Evolutionary conservation across 768 basidiomycete genomes (phyloP).

Genomic region (Candolleomyces efflorescens): DNA sequence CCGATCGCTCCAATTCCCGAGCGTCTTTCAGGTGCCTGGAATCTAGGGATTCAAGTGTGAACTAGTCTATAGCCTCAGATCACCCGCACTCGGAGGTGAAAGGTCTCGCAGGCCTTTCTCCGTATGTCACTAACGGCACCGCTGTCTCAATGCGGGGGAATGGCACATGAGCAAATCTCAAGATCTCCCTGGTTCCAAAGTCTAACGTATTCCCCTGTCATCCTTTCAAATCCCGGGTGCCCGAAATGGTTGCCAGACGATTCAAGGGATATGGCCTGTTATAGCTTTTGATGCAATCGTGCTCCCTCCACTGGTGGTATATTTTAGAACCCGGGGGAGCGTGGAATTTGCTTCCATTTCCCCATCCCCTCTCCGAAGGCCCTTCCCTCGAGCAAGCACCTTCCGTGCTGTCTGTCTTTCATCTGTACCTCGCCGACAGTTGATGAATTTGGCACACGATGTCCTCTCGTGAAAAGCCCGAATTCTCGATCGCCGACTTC

Average conservation of each 20-base stretch:
- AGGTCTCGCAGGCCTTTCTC: conserved; percentile 3
- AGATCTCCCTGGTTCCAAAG: neutral
- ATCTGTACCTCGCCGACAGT: neutral
- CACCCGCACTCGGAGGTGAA: neutral
- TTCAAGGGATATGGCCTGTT: conserved; percentile 3
- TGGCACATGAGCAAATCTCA: conserved; percentile 1
- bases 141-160: neutral
- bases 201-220: neutral
- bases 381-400: neutral
- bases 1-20: neutral
- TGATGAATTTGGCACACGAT: conserved; percentile 10
- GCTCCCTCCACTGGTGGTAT: neutral
- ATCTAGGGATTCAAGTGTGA: neutral
- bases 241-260: conserved; percentile 5
- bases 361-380: neutral
- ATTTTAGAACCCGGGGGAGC: conserved; percentile 2
- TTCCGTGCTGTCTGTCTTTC: conserved; percentile 2
- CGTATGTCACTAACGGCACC: neutral
- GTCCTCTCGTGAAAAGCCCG: conserved; percentile 29
- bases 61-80: neutral
- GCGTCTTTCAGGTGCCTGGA: neutral
- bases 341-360: neutral
- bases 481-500: conserved; percentile 55
- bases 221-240: neutral
- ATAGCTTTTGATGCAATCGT: neutral